phyloP scores from a whole-genome alignment of 495 filamentous ascomycete genomes.

The Podospora didyma region DNA sequence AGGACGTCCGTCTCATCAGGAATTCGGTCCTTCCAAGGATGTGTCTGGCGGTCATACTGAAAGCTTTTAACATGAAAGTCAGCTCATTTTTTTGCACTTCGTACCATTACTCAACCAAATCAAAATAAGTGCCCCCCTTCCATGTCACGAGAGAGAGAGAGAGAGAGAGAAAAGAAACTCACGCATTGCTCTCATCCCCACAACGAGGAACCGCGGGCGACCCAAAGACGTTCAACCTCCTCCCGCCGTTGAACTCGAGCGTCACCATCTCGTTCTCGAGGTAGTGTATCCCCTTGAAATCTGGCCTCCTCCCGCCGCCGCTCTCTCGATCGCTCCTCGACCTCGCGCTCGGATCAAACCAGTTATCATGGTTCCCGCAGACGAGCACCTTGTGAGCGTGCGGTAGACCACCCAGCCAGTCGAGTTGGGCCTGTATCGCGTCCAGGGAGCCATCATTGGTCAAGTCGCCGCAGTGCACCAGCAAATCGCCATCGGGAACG shows the following conservation, averaged over 20 bases:
- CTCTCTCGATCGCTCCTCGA: constrained; percentile 31
- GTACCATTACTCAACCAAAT: too few relatives aligned
- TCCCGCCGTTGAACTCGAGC: constrained; percentile 47
- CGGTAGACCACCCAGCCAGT: constrained; percentile 71
- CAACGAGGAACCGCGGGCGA: constrained; percentile 47
- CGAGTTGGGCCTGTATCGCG: constrained; percentile 70
- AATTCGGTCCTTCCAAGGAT: constrained; percentile 51
- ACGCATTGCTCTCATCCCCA: constrained; percentile 16
- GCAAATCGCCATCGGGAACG: constrained; percentile 73
- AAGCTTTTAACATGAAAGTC: constrained; percentile 28
- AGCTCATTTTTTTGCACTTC: too few relatives aligned
- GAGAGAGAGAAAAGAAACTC: constrained; percentile 9
- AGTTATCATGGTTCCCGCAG: constrained; percentile 85
- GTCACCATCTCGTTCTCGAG: constrained; percentile 36
- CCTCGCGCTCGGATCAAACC: constrained; percentile 59
- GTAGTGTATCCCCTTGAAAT: constrained; percentile 48
- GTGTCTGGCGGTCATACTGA: constrained; percentile 38
- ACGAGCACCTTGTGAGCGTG: constrained; percentile 80
- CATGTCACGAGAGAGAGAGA: too few relatives aligned
- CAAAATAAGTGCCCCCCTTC: too few relatives aligned
- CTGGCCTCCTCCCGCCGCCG: constrained; percentile 25
- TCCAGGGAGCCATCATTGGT: constrained; percentile 64
- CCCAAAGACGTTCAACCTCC: constrained; percentile 52
- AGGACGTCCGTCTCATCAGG: constrained; percentile 76
- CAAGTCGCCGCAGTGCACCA: constrained; percentile 89